Base-by-base conservation (phyloP, 2,329 filamentous ascomycete genomes). In the Scedosporium minutisporum region DNA sequence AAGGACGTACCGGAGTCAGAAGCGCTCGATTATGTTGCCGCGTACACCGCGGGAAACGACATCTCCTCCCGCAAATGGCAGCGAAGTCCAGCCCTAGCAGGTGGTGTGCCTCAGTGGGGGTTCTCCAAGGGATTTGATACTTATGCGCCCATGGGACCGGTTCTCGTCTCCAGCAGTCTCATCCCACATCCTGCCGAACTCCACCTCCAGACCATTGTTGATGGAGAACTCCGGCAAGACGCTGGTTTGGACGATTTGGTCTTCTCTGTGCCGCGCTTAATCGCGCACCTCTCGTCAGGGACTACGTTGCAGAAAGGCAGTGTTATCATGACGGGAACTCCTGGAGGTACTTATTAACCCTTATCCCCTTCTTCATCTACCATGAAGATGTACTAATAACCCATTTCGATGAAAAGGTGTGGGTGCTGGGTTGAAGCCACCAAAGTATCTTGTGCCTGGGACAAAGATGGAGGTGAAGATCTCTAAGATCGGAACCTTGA, bases 61-160 rank as follows among this genome's bases (percentile, higher is more conserved):
- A 82, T 93, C 18, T 90, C 87, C 6, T 88, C 91, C 74, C 84
- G 89, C 46, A 87, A 90, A 66, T 91, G 88, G 86, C 88, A 91
- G 74, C 78, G 82, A 66, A 82, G 81, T 77, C 75, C 16, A 85
- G 85, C 66, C 79, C 73, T 89, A 64, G 81, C 0, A 85, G 85
- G 62, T 82, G 87, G 87, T 16, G 86, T 86, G 12, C 81, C 86
- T 0, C 88, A 91, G 73, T 90, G 87, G 87, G 82, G 80, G 0
- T 75, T 89, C 14, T 88, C 87, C 41, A 91, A 91, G 72, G 85
- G 87, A 2, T 91, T 90, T 66, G 88, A 91, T 72, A 86, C 85
- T 66, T 91, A 87, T 86, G 88, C 87, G 4, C 89, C 88, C 0
- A 87, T 84, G 67, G 88, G 89, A 0, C 89, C 89, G 0, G 87